Evolutionary conservation across 2,329 filamentous ascomycete species (phyloP).

Genomic region (Ascochyta clinopodiicola): DNA sequence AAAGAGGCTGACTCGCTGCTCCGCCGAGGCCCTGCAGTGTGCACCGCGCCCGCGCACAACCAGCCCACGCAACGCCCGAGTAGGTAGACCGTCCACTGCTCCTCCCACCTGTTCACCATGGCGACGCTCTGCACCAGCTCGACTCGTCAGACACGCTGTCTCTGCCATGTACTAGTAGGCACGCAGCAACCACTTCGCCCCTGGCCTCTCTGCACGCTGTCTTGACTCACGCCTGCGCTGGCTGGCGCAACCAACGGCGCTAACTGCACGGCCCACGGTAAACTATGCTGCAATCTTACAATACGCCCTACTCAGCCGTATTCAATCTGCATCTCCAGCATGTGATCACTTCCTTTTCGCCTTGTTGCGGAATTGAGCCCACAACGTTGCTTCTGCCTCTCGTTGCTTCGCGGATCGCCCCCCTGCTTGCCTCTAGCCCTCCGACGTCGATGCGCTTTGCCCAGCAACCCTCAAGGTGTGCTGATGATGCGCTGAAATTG

Average conservation of each 20-base stretch:
- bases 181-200: slow-evolving; percentile 1
- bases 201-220: slow-evolving; percentile 16
- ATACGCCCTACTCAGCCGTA: slow-evolving; percentile 39
- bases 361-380: background rate
- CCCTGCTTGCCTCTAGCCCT: slow-evolving; percentile 26
- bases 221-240: slow-evolving; percentile 6
- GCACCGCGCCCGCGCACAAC: background rate
- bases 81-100: background rate
- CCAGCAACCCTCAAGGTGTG: background rate
- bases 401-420: slow-evolving; percentile 23
- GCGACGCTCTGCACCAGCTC: background rate
- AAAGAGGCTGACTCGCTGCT: slow-evolving; percentile 38
- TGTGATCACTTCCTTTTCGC: slow-evolving; percentile 21
- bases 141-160: slow-evolving; percentile 1
- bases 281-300: slow-evolving; percentile 22
- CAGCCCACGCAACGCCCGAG: too few species aligned
- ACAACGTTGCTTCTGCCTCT: slow-evolving; percentile 24
- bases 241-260: background rate
- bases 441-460: background rate
- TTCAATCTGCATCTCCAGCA: slow-evolving; percentile 10
- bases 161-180: background rate
- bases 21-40: slow-evolving; percentile 5
- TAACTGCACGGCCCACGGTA: slow-evolving; percentile 7
- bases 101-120: background rate
- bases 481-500: slow-evolving; percentile 2